These are phyloP conservation scores for Parietaria judaica DNA, from an alignment of 306 rosid genomes.

Conservation along the genomic window DNA sequence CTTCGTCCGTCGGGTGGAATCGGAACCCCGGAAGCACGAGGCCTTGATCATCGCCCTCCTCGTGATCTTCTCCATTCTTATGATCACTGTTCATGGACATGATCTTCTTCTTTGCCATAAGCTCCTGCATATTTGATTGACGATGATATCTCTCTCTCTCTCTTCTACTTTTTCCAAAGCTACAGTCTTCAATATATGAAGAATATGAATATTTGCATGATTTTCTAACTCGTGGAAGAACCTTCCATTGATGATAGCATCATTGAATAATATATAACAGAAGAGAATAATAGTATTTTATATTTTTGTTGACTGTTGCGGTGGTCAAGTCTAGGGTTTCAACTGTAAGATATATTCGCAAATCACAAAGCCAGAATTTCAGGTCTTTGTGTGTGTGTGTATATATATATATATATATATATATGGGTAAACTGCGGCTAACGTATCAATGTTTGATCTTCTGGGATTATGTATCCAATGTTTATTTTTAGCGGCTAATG, in stretches of 20 bases:
- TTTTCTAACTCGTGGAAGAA: conserved; percentile 7
- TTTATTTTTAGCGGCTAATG: too few species aligned
- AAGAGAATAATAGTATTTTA: conserved; percentile 2
- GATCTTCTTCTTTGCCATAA: conserved; percentile 12
- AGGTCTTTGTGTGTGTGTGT: neutral
- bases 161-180: conserved; percentile 2
- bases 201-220: neutral
- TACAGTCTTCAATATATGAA: neutral
- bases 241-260: conserved; percentile 19
- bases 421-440: too few species aligned
- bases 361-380: neutral
- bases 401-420: too few species aligned
- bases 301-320: conserved; percentile 8
- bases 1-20: conserved; percentile 92
- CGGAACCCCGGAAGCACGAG: conserved; percentile 78
- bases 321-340: conserved; percentile 40
- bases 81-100: neutral
- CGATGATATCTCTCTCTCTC: conserved; percentile 16
- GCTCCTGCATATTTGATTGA: neutral
- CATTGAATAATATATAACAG: neutral
- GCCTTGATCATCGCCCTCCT: conserved; percentile 36
- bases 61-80: conserved; percentile 20
- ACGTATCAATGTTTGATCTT: too few species aligned
- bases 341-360: neutral
- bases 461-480: too few species aligned